Percentiles rank a stretch among this genome's conserved stretches.
Conservation (phyloP, 2,329 filamentous ascomycete species). For the Trichoderma oligosporum region DNA sequence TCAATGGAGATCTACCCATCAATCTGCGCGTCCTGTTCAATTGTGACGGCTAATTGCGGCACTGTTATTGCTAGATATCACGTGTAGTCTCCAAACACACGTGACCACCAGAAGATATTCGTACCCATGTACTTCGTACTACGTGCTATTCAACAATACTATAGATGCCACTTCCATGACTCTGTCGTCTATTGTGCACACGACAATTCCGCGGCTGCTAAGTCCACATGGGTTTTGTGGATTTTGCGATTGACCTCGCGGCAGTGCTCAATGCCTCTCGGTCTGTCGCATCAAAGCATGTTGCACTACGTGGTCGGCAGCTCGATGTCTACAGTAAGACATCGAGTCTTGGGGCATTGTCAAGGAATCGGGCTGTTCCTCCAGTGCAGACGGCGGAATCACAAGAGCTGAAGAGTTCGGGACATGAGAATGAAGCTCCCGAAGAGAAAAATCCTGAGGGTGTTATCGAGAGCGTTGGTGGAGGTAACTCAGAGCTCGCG, state of each 20-base stretch:
- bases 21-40: too few relatives aligned
- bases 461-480: background rate
- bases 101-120: too few relatives aligned
- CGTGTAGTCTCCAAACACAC: too few relatives aligned
- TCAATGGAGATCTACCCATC: too few relatives aligned
- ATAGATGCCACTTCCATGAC: too few relatives aligned
- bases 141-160: too few relatives aligned
- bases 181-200: too few relatives aligned
- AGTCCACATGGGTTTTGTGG: constrained; percentile 56
- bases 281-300: constrained; percentile 61
- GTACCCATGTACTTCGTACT: too few relatives aligned
- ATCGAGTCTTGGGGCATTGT: constrained; percentile 39
- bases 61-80: too few relatives aligned
- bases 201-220: constrained; percentile 25
- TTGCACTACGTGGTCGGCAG: constrained; percentile 54
- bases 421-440: background rate
- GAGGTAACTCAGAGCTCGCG: background rate
- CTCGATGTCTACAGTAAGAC: constrained; percentile 48
- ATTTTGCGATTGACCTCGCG: constrained; percentile 64
- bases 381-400: background rate
- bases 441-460: background rate
- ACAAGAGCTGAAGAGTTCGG: background rate
- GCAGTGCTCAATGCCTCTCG: constrained; percentile 67
- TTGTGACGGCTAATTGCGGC: background rate
- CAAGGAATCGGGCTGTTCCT: constrained; percentile 29